These are phyloP conservation scores for Mucor sp. DNA, from an alignment of 371 early-diverging fungal species.

Conservation along the genomic window DNA sequence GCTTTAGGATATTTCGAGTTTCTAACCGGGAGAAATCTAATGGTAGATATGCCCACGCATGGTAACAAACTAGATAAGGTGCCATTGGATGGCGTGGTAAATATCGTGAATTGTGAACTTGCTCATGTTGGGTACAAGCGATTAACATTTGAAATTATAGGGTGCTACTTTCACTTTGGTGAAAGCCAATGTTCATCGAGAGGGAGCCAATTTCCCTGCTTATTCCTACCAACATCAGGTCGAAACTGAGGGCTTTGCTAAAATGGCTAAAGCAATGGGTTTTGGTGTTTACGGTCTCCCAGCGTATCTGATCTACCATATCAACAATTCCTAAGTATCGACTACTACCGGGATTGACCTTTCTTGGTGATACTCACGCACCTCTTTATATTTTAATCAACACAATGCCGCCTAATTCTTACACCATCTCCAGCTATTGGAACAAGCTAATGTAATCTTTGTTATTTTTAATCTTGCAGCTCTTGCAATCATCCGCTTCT, in stretches of 20 bases:
- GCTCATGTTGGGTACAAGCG: no score
- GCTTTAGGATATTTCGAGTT: constrained; percentile 39
- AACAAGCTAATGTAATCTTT: not conserved
- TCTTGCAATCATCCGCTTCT: not conserved
- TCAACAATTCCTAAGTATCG: constrained; percentile 19
- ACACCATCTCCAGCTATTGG: not conserved
- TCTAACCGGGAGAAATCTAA: constrained; percentile 37
- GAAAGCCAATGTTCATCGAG: constrained; percentile 69
- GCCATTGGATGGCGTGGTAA: constrained; percentile 27
- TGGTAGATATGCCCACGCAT: constrained; percentile 56
- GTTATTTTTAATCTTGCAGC: not conserved
- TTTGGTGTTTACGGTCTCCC: constrained; percentile 54
- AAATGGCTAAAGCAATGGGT: constrained; percentile 66
- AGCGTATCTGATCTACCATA: constrained; percentile 48
- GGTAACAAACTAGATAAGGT: constrained; percentile 34
- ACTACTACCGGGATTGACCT: not conserved
- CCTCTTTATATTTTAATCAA: not conserved
- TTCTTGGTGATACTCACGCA: not conserved
- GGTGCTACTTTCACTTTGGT: constrained; percentile 56
- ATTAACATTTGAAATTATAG: not conserved
- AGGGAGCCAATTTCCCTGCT: constrained; percentile 69
- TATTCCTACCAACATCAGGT: constrained; percentile 67
- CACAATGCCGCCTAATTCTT: not conserved
- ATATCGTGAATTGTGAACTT: not conserved
- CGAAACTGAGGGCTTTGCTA: constrained; percentile 81